Evolutionary conservation across 176 grass and related monocot genomes (phyloP).

Genomic region (Eremochloa ophiuroides): DNA sequence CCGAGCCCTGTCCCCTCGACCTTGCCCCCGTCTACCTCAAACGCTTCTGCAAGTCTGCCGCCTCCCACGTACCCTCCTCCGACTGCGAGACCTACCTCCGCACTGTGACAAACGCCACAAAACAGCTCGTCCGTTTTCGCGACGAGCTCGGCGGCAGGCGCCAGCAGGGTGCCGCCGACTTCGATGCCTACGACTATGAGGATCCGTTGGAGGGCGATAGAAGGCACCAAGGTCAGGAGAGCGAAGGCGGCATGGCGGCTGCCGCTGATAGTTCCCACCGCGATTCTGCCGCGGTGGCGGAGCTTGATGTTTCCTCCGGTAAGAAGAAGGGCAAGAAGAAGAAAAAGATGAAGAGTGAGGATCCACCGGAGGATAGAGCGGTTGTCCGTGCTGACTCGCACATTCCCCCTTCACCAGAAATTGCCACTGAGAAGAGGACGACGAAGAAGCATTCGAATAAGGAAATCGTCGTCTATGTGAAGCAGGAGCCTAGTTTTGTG

Average conservation of each 20-base stretch:
- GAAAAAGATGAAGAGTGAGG: conserved; percentile 1
- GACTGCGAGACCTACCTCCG: conserved; percentile 19
- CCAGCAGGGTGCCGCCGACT: background rate
- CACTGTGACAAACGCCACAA: background rate
- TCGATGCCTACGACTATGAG: background rate
- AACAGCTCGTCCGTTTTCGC: background rate
- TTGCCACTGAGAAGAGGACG: background rate
- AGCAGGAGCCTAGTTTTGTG: background rate
- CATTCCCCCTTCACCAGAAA: too few species aligned
- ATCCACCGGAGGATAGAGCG: background rate
- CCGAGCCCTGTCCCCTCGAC: background rate
- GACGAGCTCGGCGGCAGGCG: background rate
- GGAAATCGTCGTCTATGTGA: background rate
- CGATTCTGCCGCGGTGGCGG: background rate
- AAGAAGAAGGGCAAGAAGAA: conserved; percentile 8
- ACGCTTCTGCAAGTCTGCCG: background rate
- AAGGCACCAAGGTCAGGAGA: background rate
- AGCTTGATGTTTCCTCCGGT: background rate
- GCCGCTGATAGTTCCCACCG: background rate
- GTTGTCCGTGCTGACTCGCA: background rate
- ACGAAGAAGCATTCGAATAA: background rate
- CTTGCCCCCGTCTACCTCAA: background rate
- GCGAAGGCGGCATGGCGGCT: background rate
- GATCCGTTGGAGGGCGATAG: background rate
- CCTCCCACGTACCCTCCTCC: conserved; percentile 10